These are phyloP conservation scores for Cladophialophora exuberans DNA, from an alignment of 2,329 filamentous ascomycete genomes.

Conservation along the genomic window DNA sequence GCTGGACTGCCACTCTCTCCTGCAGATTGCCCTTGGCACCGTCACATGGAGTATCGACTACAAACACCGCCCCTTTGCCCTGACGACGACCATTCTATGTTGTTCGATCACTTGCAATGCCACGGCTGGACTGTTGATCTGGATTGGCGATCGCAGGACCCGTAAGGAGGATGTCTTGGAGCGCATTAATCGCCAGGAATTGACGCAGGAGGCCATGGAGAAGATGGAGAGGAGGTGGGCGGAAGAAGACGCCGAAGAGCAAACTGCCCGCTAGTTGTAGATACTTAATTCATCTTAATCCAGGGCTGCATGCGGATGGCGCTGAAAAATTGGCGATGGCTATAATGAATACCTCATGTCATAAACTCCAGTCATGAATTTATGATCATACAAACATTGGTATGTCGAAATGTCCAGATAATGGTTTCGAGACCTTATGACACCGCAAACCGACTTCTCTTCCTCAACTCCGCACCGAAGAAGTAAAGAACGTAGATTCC, in stretches of 20 bases:
- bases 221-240: slow-evolving; percentile 4
- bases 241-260: neutral
- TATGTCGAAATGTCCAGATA: too few relatives aligned
- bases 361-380: too few relatives aligned
- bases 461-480: too few relatives aligned
- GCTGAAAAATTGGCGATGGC: too few relatives aligned
- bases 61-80: slow-evolving; percentile 1
- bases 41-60: slow-evolving; percentile 9
- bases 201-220: slow-evolving; percentile 11
- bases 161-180: slow-evolving; percentile 11
- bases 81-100: slow-evolving; percentile 9
- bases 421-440: too few relatives aligned
- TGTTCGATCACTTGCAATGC: slow-evolving; percentile 8
- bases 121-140: slow-evolving; percentile 9
- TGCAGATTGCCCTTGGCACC: slow-evolving; percentile 10
- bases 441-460: too few relatives aligned
- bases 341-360: too few relatives aligned
- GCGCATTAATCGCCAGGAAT: slow-evolving; percentile 8
- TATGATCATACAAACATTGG: too few relatives aligned
- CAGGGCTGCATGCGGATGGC: too few relatives aligned
- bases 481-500: too few relatives aligned
- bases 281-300: too few relatives aligned
- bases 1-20: slow-evolving; percentile 6
- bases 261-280: too few relatives aligned
- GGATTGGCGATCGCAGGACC: slow-evolving; percentile 7